These are phyloP conservation scores for Astrocystis sublimbata DNA, from an alignment of 495 filamentous ascomycete species.

Conservation along the genomic window DNA sequence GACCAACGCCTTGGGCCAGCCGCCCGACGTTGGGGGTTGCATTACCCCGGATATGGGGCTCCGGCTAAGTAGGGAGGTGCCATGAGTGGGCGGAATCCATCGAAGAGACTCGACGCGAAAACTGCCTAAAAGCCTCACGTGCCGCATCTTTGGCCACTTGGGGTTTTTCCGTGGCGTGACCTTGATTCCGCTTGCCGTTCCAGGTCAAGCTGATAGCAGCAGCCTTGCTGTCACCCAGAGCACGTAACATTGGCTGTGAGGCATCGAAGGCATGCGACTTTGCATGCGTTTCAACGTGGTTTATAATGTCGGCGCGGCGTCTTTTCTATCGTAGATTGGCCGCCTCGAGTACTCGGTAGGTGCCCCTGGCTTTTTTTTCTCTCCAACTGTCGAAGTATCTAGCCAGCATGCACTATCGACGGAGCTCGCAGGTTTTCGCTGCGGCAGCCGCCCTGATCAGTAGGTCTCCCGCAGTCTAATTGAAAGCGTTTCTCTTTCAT, in stretches of 20 bases:
- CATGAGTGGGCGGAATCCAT: not conserved
- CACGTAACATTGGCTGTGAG: not conserved
- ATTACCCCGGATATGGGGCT: constrained; percentile 8
- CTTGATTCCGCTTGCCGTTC: constrained; percentile 15
- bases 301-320: constrained; percentile 15
- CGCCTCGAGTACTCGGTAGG: constrained; percentile 1
- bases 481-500: not conserved
- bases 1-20: constrained; percentile 7
- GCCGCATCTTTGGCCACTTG: constrained; percentile 3
- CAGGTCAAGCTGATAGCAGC: not conserved
- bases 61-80: constrained; percentile 22
- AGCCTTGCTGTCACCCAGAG: not conserved
- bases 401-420: constrained; percentile 23
- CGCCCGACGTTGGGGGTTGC: not conserved
- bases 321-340: constrained; percentile 1
- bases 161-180: not conserved
- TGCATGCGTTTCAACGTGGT: not conserved
- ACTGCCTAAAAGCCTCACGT: constrained; percentile 14
- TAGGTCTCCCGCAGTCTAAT: constrained; percentile 19
- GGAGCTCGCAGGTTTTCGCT: constrained; percentile 19
- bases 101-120: constrained; percentile 6
- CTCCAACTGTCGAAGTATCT: too few species aligned
- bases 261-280: not conserved
- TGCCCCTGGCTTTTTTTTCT: not conserved
- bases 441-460: constrained; percentile 23